Conservation (phyloP, 345 rosid species). For the Populus ilicifolia region DNA sequence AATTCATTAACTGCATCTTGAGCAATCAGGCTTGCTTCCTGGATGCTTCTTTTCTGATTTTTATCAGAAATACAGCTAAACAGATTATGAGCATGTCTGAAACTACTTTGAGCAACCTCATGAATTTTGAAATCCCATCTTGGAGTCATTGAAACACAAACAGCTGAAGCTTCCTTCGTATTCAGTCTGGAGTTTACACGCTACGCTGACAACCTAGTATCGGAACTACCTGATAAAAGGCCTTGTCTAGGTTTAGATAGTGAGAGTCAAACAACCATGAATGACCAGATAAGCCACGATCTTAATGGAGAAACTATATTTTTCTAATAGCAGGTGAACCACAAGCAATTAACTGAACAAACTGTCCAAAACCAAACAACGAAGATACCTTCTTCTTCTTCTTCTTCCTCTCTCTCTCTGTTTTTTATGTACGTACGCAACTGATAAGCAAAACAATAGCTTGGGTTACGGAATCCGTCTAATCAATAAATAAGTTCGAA, state of each 20-base stretch:
- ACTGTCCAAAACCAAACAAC: neutral
- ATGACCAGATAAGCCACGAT: neutral
- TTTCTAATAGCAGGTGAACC: neutral
- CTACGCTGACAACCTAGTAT: neutral
- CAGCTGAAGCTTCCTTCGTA: conserved; percentile 15
- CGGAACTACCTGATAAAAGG: neutral
- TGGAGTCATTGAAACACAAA: conserved; percentile 19
- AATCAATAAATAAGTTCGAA: neutral
- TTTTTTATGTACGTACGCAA: neutral
- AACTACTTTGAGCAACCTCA: conserved; percentile 30
- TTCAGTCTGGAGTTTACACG: neutral
- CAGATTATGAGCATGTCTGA: conserved; percentile 23
- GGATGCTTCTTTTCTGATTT: conserved; percentile 22
- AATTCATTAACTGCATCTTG: conserved; percentile 25
- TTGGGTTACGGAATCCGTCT: neutral
- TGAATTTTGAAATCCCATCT: conserved; percentile 26
- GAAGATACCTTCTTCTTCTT: neutral
- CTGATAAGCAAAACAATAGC: conserved; percentile 2
- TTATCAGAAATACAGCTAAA: conserved; percentile 28
- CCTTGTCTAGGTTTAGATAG: neutral
- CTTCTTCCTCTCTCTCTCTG: too few relatives aligned
- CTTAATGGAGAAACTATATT: neutral
- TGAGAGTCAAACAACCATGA: neutral
- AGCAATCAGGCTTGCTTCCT: conserved; percentile 27
- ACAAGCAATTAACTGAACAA: neutral